Evolutionary conservation across 371 early-diverging fungal genomes (phyloP), one percentile per base, ranked within the genome.

Genomic region (Chytridium lagenaria): DNA sequence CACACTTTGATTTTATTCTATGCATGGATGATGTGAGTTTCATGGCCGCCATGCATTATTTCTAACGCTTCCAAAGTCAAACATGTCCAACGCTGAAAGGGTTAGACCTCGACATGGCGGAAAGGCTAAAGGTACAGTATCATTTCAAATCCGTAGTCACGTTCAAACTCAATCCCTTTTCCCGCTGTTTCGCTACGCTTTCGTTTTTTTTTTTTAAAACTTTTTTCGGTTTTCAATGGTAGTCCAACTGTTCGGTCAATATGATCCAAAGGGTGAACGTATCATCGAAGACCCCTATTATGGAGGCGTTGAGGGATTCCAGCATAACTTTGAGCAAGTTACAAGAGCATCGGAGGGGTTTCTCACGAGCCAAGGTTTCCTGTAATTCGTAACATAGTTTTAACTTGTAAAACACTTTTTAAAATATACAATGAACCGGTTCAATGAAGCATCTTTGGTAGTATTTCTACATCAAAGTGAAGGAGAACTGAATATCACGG

Each of bases 231-330:
- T n/a, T n/a, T n/a, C n/a, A n/a, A n/a, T 31, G 5, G 36, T 63
- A 68, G 86, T 94, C 2, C 82, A 88, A 68, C 77, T 96, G 76
- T 95, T 96, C 90, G 98, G 98, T n/a, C 88, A 92, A 23, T 95
- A 87, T 73, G 94, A 93, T 76, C 89, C 92, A 7, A n/a, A 81
- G 40, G 91, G 91, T 0, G 92, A 93, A 39, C 80, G 78, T 16
- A 92, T 95, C 26, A 95, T 86, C 51, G 61, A 72, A 23, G 85
- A 84, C 66, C 98, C 96, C 49, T 96, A 96, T 76, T 96, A 96
- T 72, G 95, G 96, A 65, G 94, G 93, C 0, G 75, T 76, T 0
- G 90, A 91, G 23, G 96, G 94, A 0, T 97, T 96, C 78, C 92
- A 94, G 51, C 77, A 80, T 68, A 96, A 95, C 74, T 97, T 93